phyloP scores from a whole-genome alignment of 352 stramenopile genomes.

The Aphanomyces astaci region DNA sequence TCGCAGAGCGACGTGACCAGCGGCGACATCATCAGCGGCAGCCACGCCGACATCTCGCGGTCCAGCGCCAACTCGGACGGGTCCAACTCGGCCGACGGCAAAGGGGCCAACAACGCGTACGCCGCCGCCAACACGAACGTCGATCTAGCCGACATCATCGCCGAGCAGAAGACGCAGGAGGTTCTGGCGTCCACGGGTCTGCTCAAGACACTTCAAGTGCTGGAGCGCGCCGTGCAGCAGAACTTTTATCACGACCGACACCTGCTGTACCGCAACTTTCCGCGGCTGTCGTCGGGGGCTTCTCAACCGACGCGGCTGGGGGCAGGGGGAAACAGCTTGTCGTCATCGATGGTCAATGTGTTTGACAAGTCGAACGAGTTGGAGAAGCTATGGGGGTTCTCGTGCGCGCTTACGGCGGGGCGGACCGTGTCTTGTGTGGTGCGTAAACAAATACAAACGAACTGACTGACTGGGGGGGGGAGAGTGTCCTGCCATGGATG shows the following conservation, averaged over 20 bases:
- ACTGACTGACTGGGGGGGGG: no score
- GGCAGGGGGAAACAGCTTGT: no score
- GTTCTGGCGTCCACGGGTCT: constrained; percentile 56
- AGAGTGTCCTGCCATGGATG: neutral
- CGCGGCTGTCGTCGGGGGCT: constrained; percentile 26
- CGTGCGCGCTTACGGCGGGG: constrained; percentile 49
- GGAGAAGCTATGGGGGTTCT: constrained; percentile 71
- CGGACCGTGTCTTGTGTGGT: constrained; percentile 58
- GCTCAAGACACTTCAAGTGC: constrained; percentile 46
- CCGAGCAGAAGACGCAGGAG: constrained; percentile 48
- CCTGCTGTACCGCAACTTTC: constrained; percentile 76
- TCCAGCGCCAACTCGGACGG: constrained; percentile 2
- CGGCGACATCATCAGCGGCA: constrained; percentile 22
- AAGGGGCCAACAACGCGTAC: constrained; percentile 46
- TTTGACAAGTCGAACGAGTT: constrained; percentile 27
- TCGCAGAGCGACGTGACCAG: constrained; percentile 30
- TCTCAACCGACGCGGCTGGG: no score
- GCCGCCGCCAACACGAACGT: constrained; percentile 61
- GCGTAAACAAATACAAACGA: no score
- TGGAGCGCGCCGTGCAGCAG: constrained; percentile 84
- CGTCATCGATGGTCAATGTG: neutral
- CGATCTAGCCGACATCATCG: constrained; percentile 64
- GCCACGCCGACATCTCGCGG: constrained; percentile 23
- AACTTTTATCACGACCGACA: constrained; percentile 83
- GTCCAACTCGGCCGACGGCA: neutral